Evolutionary conservation across 352 stramenopile genomes (phyloP).

Genomic region (Phytophthora pini): DNA sequence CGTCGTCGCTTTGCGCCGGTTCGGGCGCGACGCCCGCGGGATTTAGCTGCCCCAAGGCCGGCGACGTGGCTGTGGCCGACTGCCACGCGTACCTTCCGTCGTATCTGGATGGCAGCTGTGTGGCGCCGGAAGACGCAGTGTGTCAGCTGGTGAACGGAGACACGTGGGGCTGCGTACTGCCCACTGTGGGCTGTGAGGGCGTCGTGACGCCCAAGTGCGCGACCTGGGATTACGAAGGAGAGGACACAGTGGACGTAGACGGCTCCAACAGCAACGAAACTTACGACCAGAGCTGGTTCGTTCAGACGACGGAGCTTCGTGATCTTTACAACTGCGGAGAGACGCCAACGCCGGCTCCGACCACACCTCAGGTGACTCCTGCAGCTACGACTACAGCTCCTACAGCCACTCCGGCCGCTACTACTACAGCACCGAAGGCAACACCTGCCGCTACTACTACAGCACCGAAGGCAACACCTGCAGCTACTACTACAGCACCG

Average conservation of each 20-base stretch:
- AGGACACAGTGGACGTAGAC: constrained; percentile 35
- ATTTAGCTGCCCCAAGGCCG: constrained; percentile 39
- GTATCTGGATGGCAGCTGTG: constrained; percentile 30
- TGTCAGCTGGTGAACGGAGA: constrained; percentile 40
- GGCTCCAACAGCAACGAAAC: constrained; percentile 38
- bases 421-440: constrained; percentile 20
- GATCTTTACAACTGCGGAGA: constrained; percentile 43
- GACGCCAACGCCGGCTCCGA: constrained; percentile 35
- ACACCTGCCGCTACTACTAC: constrained; percentile 20
- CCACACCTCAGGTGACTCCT: constrained; percentile 28
- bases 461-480: constrained; percentile 14
- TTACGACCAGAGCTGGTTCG: constrained; percentile 46
- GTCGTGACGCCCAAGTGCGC: constrained; percentile 28
- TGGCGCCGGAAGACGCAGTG: constrained; percentile 47
- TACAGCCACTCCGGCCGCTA: constrained; percentile 21
- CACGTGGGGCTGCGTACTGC: constrained; percentile 56
- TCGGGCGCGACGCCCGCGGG: constrained; percentile 36
- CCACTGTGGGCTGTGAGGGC: constrained; percentile 38
- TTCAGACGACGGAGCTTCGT: constrained; percentile 38
- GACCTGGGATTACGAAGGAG: constrained; percentile 39
- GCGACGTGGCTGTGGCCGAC: constrained; percentile 40
- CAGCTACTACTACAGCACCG: constrained; percentile 12
- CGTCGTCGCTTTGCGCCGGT: constrained; percentile 41
- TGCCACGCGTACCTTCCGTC: constrained; percentile 51
- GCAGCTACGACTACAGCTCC: constrained; percentile 25